phyloP scores from a whole-genome alignment of 805 yeast species.

The Spathaspora passalidarum region DNA sequence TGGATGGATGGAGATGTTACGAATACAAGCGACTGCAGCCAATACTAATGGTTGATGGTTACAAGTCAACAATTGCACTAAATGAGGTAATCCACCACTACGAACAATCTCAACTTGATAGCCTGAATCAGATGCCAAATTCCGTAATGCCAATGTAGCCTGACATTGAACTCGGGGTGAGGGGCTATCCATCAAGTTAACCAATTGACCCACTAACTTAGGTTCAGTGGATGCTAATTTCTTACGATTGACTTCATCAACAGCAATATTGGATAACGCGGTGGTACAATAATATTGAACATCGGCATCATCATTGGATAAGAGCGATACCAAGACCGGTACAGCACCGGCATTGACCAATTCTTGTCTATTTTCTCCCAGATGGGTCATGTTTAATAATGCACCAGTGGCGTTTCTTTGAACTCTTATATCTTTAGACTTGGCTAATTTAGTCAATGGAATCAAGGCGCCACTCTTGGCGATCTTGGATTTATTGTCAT shows the following conservation, averaged over 20 bases:
- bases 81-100: constrained; percentile 91
- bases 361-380: constrained; percentile 93
- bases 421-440: constrained; percentile 90
- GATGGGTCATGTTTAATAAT: constrained; percentile 94
- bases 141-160: constrained; percentile 93
- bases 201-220: constrained; percentile 81
- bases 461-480: constrained; percentile 95
- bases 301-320: constrained; percentile 87
- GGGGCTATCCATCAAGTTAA: constrained; percentile 86
- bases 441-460: constrained; percentile 92
- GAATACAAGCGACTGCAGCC: constrained; percentile 97
- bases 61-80: constrained; percentile 85
- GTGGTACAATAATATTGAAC: constrained; percentile 99
- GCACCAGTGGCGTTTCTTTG: constrained; percentile 99
- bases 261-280: constrained; percentile 94
- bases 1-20: constrained; percentile 96
- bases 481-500: constrained; percentile 91
- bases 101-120: constrained; percentile 95
- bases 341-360: constrained; percentile 97
- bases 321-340: constrained; percentile 86
- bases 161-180: constrained; percentile 97
- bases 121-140: constrained; percentile 92
- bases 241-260: constrained; percentile 87
- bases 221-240: constrained; percentile 91
- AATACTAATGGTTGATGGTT: constrained; percentile 87